Evolutionary conservation across 805 yeast genomes (phyloP).

Genomic region (Cyberlindnera mississippiensis): DNA sequence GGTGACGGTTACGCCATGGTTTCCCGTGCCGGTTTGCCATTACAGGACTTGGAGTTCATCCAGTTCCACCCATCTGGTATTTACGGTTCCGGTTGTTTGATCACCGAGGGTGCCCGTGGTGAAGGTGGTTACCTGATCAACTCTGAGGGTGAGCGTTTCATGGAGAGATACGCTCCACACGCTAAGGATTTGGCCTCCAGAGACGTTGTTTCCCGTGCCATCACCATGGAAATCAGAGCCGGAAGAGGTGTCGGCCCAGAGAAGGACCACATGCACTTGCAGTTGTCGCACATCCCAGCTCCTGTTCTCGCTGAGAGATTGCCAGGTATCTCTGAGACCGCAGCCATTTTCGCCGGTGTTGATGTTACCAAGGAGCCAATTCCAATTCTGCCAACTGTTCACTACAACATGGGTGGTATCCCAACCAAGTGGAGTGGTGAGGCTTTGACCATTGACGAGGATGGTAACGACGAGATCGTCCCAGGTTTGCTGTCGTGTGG

Average conservation of each 20-base stretch:
- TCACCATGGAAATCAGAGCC: slow-evolving; percentile 96
- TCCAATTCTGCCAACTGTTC: slow-evolving; percentile 97
- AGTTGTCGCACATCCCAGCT: slow-evolving; percentile 91
- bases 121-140: slow-evolving; percentile 98
- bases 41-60: slow-evolving; percentile 95
- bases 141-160: slow-evolving; percentile 97
- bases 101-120: slow-evolving; percentile 99
- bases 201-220: slow-evolving; percentile 97
- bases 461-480: slow-evolving; percentile 86
- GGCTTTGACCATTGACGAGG: slow-evolving; percentile 74
- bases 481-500: slow-evolving; percentile 97
- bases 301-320: slow-evolving; percentile 89
- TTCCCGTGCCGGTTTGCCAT: slow-evolving; percentile 95
- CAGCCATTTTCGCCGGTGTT: slow-evolving; percentile 97
- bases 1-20: slow-evolving; percentile 99
- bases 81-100: slow-evolving; percentile 97
- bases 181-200: slow-evolving; percentile 98
- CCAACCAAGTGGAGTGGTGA: slow-evolving; percentile 98
- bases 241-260: slow-evolving; percentile 99
- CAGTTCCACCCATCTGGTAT: slow-evolving; percentile 99
- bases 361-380: slow-evolving; percentile 99
- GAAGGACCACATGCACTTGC: slow-evolving; percentile 93
- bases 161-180: slow-evolving; percentile 99
- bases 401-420: slow-evolving; percentile 99
- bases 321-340: slow-evolving; percentile 99